Conservation (phyloP, 768 basidiomycete genomes). For the Xerocomellus intermedius region DNA sequence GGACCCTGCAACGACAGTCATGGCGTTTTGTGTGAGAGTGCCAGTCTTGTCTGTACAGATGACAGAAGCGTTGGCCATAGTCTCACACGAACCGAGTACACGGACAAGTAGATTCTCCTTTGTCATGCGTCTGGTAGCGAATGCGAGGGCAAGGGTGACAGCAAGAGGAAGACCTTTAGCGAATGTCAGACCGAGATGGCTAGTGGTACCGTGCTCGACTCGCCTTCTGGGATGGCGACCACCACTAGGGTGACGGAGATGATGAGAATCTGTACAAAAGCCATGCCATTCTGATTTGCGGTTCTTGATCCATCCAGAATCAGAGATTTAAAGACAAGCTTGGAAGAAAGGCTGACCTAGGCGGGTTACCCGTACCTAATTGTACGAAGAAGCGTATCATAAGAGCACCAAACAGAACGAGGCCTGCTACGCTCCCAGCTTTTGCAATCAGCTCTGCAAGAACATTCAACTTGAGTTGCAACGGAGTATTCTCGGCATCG, state of each 20-base stretch:
- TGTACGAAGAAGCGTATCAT: conserved; percentile 97
- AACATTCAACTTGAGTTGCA: conserved; percentile 89
- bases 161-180: conserved; percentile 82
- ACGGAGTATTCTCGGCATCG: conserved; percentile 85
- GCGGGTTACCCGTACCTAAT: conserved; percentile 59
- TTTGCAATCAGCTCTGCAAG: conserved; percentile 97
- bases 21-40: conserved; percentile 91
- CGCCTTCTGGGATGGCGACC: conserved; percentile 84
- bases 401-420: conserved; percentile 74
- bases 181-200: background rate
- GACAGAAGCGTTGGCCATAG: conserved; percentile 97
- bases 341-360: conserved; percentile 40
- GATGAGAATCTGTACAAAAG: conserved; percentile 90
- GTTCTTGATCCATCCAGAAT: conserved; percentile 41
- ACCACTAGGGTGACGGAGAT: conserved; percentile 92
- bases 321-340: background rate
- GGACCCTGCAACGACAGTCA: conserved; percentile 96
- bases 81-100: conserved; percentile 95
- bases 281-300: conserved; percentile 79
- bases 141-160: conserved; percentile 93
- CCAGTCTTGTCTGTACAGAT: conserved; percentile 97
- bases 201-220: conserved; percentile 2
- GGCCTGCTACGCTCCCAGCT: conserved; percentile 78
- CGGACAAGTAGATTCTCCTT: conserved; percentile 93
- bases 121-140: conserved; percentile 98